These are phyloP conservation scores for Mortierella sp. DNA, from an alignment of 371 early-diverging fungal species.

Conservation along the genomic window DNA sequence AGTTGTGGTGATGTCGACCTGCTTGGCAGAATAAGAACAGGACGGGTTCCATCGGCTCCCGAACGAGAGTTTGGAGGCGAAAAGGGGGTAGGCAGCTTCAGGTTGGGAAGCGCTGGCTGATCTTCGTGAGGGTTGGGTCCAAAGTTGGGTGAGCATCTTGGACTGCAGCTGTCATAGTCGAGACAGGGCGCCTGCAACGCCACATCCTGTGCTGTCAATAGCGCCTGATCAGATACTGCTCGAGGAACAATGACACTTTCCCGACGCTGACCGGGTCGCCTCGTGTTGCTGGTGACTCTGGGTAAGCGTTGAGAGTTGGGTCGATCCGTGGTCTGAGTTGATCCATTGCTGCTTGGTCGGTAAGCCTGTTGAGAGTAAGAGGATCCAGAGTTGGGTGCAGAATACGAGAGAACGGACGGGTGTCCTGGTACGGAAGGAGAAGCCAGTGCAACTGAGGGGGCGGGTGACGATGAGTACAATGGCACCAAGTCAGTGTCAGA, in stretches of 20 bases:
- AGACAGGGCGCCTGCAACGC: conserved; percentile 18
- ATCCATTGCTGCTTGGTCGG: conserved; percentile 20
- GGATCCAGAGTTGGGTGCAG: not conserved
- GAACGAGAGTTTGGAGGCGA: not conserved
- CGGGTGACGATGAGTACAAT: conserved; percentile 16
- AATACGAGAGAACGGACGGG: not conserved
- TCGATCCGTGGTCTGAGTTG: not conserved
- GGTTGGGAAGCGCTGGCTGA: not conserved
- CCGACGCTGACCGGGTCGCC: not conserved
- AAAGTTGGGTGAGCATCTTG: conserved; percentile 15
- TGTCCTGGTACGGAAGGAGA: conserved; percentile 1
- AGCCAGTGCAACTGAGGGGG: conserved; percentile 4
- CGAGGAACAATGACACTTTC: conserved; percentile 26
- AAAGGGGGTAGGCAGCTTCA: conserved; percentile 5
- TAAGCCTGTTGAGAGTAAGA: conserved; percentile 14
- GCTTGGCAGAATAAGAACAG: not conserved
- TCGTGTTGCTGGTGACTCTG: not conserved
- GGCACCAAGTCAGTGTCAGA: conserved; percentile 1
- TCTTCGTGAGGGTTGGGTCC: conserved; percentile 5
- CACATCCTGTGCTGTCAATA: conserved; percentile 41
- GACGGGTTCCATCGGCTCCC: not conserved
- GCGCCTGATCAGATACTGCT: conserved; percentile 37
- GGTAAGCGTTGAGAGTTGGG: not conserved
- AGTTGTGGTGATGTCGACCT: not conserved
- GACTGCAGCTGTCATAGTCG: conserved; percentile 21